Evolutionary conservation across 2,329 filamentous ascomycete genomes (phyloP).

Genomic region (Monilinia aucupariae): DNA sequence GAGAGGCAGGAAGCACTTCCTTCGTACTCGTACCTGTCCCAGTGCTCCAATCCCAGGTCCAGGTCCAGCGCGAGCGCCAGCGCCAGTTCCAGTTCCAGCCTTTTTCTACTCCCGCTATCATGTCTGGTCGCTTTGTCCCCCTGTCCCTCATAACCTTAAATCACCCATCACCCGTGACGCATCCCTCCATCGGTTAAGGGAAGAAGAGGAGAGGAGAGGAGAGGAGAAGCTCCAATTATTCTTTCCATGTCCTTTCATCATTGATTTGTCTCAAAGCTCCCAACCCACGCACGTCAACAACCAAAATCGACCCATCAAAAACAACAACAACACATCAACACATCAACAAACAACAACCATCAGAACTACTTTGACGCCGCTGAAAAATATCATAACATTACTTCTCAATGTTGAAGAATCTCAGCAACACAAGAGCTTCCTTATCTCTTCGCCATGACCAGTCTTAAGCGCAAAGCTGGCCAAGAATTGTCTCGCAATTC

Average conservation of each 20-base stretch:
- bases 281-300: background rate
- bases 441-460: constrained; percentile 15
- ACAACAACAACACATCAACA: background rate
- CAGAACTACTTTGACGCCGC: background rate
- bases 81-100: no score
- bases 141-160: background rate
- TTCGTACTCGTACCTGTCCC: no score
- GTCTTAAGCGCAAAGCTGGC: constrained; percentile 28
- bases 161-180: background rate
- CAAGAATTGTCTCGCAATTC: constrained; percentile 25
- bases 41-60: no score
- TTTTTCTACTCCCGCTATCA: no score
- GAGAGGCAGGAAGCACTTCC: no score
- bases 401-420: constrained; percentile 10
- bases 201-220: no score
- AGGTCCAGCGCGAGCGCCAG: no score
- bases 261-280: constrained; percentile 8
- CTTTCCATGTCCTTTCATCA: constrained; percentile 7
- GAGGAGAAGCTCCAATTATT: background rate
- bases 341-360: background rate
- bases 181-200: no score
- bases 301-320: background rate
- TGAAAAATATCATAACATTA: background rate
- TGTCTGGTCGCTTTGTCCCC: no score
- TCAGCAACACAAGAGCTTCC: background rate